Conservation (phyloP, 2,329 filamentous ascomycete species). For the Colletotrichum liriopes region DNA sequence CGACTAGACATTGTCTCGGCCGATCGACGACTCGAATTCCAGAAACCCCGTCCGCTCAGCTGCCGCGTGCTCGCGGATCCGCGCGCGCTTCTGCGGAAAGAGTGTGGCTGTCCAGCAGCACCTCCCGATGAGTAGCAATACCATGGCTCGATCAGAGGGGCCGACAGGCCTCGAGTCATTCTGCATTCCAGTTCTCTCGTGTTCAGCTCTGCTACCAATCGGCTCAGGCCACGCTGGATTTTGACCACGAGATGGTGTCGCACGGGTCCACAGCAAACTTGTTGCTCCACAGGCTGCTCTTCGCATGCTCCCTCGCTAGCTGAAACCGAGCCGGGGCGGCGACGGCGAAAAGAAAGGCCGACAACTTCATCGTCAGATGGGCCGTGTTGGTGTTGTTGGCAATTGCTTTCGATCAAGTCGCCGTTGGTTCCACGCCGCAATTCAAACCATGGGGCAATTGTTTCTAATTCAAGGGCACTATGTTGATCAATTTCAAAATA, state of each 20-base stretch:
- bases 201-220: background rate
- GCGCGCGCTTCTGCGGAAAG: slow-evolving; percentile 5
- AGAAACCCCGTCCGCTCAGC: background rate
- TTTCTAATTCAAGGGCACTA: background rate
- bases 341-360: slow-evolving; percentile 9
- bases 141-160: background rate
- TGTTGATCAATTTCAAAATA: too few relatives aligned
- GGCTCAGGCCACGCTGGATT: background rate
- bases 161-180: slow-evolving; percentile 10
- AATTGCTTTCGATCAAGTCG: too few relatives aligned
- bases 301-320: background rate
- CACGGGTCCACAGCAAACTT: slow-evolving; percentile 6
- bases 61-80: background rate
- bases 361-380: background rate
- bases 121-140: background rate
- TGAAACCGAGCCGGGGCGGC: background rate
- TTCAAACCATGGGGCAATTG: background rate
- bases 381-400: background rate
- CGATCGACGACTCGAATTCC: slow-evolving; percentile 5
- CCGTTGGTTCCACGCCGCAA: background rate
- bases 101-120: slow-evolving; percentile 21
- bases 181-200: background rate
- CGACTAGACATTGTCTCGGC: slow-evolving; percentile 38
- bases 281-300: background rate
- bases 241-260: background rate